Conservation (phyloP, 1,139 yeast genomes). For the Casaregolazyma suthepensis region DNA sequence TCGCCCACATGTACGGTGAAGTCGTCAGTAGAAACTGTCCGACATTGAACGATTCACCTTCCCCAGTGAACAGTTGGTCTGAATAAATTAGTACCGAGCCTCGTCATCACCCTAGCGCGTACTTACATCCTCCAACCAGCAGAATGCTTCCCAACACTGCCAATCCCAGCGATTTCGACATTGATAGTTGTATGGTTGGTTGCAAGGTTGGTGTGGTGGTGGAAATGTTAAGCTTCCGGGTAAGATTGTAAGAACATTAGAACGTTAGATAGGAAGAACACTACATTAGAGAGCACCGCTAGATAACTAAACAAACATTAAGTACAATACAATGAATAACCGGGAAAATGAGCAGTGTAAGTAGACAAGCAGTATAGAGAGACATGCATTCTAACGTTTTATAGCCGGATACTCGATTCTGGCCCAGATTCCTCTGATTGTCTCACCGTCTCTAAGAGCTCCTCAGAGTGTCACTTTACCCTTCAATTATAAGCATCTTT, state of each 20-base stretch:
- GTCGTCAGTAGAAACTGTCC: conserved; percentile 81
- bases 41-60: conserved; percentile 84
- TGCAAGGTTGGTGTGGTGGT: background rate
- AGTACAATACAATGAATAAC: background rate
- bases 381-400: background rate
- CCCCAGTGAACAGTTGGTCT: conserved; percentile 83
- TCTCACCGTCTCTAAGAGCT: conserved; percentile 50
- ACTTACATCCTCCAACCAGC: conserved; percentile 28
- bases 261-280: background rate
- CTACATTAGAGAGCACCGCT: no score
- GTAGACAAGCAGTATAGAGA: background rate
- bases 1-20: conserved; percentile 97
- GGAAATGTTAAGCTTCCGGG: background rate
- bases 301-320: no score
- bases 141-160: conserved; percentile 14
- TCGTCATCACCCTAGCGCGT: background rate
- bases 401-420: conserved; percentile 43
- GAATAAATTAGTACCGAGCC: conserved; percentile 1
- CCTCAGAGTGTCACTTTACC: conserved; percentile 56
- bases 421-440: conserved; percentile 52
- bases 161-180: conserved; percentile 10
- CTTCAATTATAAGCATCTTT: conserved; percentile 41
- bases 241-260: no score
- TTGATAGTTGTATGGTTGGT: background rate
- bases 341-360: background rate